Percentiles rank a stretch among this genome's conserved stretches.
These are phyloP conservation scores for Xylaria sp. DNA, from an alignment of 2,329 filamentous ascomycete species.

Conservation along the genomic window DNA sequence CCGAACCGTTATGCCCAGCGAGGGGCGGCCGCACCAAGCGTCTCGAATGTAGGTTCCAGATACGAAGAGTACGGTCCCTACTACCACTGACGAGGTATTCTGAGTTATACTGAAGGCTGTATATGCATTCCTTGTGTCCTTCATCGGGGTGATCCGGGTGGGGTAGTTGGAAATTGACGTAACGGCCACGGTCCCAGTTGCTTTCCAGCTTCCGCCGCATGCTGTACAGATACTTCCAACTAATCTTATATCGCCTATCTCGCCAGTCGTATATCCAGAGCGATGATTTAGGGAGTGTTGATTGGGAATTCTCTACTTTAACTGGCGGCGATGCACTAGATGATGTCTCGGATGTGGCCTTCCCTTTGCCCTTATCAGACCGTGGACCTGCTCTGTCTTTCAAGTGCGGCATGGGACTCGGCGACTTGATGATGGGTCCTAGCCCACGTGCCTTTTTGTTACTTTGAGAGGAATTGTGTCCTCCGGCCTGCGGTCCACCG, in stretches of 20 bases:
- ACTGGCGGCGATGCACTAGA: slow-evolving; percentile 17
- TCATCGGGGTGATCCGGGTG: slow-evolving; percentile 81
- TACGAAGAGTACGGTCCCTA: slow-evolving; percentile 82
- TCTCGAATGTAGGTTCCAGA: slow-evolving; percentile 87
- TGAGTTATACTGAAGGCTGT: slow-evolving; percentile 87
- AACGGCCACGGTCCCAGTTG: slow-evolving; percentile 88
- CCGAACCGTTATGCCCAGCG: slow-evolving; percentile 79
- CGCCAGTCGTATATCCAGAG: slow-evolving; percentile 58
- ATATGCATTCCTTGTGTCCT: slow-evolving; percentile 90
- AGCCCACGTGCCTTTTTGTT: slow-evolving; percentile 37
- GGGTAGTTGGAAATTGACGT: slow-evolving; percentile 86
- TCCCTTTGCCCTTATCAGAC: slow-evolving; percentile 45
- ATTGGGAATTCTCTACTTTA: slow-evolving; percentile 18
- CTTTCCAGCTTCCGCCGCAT: slow-evolving; percentile 83
- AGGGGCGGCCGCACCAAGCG: slow-evolving; percentile 78
- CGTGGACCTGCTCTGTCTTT: slow-evolving; percentile 33
- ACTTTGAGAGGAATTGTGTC: slow-evolving; percentile 37
- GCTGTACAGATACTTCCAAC: slow-evolving; percentile 93
- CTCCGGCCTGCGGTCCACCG: slow-evolving; percentile 33
- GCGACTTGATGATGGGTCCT: slow-evolving; percentile 44
- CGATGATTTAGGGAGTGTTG: slow-evolving; percentile 49
- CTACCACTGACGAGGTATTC: slow-evolving; percentile 93
- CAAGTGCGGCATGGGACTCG: slow-evolving; percentile 41
- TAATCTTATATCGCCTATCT: slow-evolving; percentile 67
- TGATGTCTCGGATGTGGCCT: slow-evolving; percentile 37